A percentile compares a stretch with the other conserved stretches of the same genome.
Evolutionary conservation across 768 basidiomycete genomes (phyloP).

Genomic region (Hygrophorus russula): DNA sequence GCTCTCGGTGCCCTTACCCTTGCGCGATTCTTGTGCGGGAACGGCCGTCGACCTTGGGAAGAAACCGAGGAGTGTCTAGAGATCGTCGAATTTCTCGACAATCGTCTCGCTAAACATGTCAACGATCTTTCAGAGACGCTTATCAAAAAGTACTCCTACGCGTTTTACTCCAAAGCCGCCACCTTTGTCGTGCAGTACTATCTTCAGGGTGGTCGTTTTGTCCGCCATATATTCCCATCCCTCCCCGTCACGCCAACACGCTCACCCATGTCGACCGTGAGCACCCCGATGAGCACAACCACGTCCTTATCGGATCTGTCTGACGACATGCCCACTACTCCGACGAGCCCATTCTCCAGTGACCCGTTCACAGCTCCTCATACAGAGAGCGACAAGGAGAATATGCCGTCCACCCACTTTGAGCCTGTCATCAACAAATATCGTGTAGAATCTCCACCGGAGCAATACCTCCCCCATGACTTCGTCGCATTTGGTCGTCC

Average conservation of each 20-base stretch:
- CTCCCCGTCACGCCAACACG: slow-evolving; percentile 64
- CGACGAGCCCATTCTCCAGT: slow-evolving; percentile 62
- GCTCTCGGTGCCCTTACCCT: slow-evolving; percentile 85
- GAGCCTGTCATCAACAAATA: slow-evolving; percentile 68
- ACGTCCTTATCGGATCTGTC: slow-evolving; percentile 66
- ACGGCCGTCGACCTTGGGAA: slow-evolving; percentile 66
- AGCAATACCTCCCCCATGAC: slow-evolving; percentile 73
- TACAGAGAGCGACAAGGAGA: slow-evolving; percentile 67
- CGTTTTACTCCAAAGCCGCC: slow-evolving; percentile 93
- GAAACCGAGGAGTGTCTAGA: slow-evolving; percentile 78
- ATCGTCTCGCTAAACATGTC: slow-evolving; percentile 75
- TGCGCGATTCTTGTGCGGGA: slow-evolving; percentile 80
- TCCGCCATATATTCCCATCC: slow-evolving; percentile 31
- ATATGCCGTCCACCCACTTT: slow-evolving; percentile 48
- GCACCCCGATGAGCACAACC: slow-evolving; percentile 67
- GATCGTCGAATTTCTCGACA: slow-evolving; percentile 80
- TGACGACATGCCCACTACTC: slow-evolving; percentile 79
- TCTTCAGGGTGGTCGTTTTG: slow-evolving; percentile 74
- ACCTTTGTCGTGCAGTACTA: slow-evolving; percentile 91
- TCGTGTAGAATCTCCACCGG: slow-evolving; percentile 53
- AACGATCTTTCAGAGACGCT: slow-evolving; percentile 92
- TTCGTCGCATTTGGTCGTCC: slow-evolving; percentile 71
- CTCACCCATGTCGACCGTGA: slow-evolving; percentile 40
- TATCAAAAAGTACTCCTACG: slow-evolving; percentile 95
- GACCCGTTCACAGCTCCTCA: slow-evolving; percentile 39